Base-by-base conservation (phyloP, 2,329 filamentous ascomycete species). In the Herpomyces periplanetae region DNA sequence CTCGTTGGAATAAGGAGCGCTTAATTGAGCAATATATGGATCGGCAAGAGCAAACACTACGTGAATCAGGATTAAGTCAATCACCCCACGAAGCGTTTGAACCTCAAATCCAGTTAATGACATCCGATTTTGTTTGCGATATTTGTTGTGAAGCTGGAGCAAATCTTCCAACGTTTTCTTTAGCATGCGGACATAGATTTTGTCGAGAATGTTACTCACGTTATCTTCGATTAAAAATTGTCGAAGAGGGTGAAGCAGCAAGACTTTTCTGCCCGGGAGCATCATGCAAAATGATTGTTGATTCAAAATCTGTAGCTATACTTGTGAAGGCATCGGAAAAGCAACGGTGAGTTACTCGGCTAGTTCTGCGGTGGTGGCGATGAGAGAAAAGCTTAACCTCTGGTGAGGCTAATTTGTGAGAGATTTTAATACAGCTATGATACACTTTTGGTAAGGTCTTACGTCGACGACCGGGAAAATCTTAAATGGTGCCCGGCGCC, bases 11-110 rank as follows among this genome's bases (percentile, higher is more conserved):
- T 39, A 80, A 87, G 37, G 80, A 96, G 35, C 59, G 66, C 15
- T 38, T 96, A 28, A 73, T 91, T 22, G 80, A 96, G 32, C 60
- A 69, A 26, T 91, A 91, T 38, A 88, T 96, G 73, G 75, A 96
- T 27, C 53, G 54, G 19, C 58, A 64, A 3, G 56, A 64, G 23
- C 54, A 62, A 31, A 55, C 80, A 2, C 43, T 91, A 13, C 71
- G 87, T 30, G 59, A 58, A 24, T 73, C 75, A 7, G 80, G 80
- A 1, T 42, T 96, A 12, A 62, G 60, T 13, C 51, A 58, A 21
- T 54, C 46, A 24, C 45, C 51, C n/a, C n/a, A n/a, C n/a, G n/a
- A n/a, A n/a, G 41, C 43, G 2, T 42, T 43, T 5, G 46, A 50
- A 5, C 63, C 66, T 2, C 59, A 53, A 31, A 49, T 84, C 3